Evolutionary conservation across 2,329 filamentous ascomycete genomes (phyloP).

Genomic region (Apiospora aurea): DNA sequence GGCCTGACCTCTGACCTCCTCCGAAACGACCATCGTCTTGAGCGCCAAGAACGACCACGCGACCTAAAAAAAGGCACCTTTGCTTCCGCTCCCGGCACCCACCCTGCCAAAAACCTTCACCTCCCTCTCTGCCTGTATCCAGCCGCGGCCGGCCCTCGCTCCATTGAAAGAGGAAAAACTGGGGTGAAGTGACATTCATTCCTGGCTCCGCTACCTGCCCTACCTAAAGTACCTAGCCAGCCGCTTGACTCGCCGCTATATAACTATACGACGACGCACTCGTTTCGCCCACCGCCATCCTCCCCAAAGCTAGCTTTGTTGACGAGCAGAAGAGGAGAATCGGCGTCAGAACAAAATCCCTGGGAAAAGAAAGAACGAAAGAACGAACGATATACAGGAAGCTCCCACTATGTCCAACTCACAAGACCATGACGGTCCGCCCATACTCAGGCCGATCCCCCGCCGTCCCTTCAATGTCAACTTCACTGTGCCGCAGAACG

Average conservation of each 20-base stretch:
- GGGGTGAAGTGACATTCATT: constrained; percentile 6
- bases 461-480: constrained; percentile 74
- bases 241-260: neutral
- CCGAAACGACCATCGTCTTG: constrained; percentile 18
- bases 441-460: constrained; percentile 73
- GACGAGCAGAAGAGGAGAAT: neutral
- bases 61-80: neutral
- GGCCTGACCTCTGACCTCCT: neutral
- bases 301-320: neutral
- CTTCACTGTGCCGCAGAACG: constrained; percentile 53
- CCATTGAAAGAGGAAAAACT: constrained; percentile 11
- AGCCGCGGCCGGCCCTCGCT: neutral
- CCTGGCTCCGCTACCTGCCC: neutral
- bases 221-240: neutral
- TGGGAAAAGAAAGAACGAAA: neutral
- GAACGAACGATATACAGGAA: neutral
- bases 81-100: constrained; percentile 4
- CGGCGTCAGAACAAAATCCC: neutral
- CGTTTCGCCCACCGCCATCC: neutral
- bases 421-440: constrained; percentile 51
- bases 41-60: constrained; percentile 6
- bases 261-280: constrained; percentile 14
- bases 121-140: neutral
- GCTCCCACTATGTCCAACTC: constrained; percentile 1
- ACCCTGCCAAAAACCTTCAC: neutral